Evolutionary conservation across 2,329 filamentous ascomycete genomes (phyloP).

Genomic region (Neophaeococcomyces aloes): DNA sequence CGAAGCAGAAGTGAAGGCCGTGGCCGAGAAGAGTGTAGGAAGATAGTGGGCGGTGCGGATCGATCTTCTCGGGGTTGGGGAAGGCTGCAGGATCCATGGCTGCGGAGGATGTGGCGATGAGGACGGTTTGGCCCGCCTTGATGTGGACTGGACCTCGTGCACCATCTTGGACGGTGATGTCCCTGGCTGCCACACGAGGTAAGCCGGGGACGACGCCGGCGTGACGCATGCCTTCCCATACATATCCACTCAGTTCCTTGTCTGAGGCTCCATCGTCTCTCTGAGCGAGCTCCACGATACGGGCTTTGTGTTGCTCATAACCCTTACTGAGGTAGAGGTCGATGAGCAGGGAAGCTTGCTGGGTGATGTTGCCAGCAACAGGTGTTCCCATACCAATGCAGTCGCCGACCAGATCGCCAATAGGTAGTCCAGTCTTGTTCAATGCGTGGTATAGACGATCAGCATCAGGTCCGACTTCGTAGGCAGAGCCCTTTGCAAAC

Average conservation of each 20-base stretch:
- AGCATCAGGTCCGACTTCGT: constrained; percentile 40
- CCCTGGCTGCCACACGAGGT: constrained; percentile 39
- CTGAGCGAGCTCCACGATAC: constrained; percentile 42
- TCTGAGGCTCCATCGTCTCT: constrained; percentile 33
- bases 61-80: constrained; percentile 29
- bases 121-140: constrained; percentile 34
- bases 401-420: constrained; percentile 41
- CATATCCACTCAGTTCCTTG: constrained; percentile 42
- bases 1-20: constrained; percentile 34
- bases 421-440: constrained; percentile 35
- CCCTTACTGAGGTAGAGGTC: constrained; percentile 42
- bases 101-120: constrained; percentile 26
- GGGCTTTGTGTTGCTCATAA: constrained; percentile 42
- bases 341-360: constrained; percentile 44
- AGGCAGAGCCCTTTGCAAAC: constrained; percentile 39
- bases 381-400: constrained; percentile 42
- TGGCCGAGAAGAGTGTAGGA: constrained; percentile 33
- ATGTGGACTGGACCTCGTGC: constrained; percentile 37
- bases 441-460: constrained; percentile 44
- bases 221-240: constrained; percentile 46
- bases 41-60: constrained; percentile 33
- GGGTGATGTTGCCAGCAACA: constrained; percentile 42
- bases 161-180: constrained; percentile 36
- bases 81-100: constrained; percentile 29
- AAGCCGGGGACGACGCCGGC: constrained; percentile 43